Conservation (phyloP, 805 yeast species). For the Alloascoidea hylecoeti region DNA sequence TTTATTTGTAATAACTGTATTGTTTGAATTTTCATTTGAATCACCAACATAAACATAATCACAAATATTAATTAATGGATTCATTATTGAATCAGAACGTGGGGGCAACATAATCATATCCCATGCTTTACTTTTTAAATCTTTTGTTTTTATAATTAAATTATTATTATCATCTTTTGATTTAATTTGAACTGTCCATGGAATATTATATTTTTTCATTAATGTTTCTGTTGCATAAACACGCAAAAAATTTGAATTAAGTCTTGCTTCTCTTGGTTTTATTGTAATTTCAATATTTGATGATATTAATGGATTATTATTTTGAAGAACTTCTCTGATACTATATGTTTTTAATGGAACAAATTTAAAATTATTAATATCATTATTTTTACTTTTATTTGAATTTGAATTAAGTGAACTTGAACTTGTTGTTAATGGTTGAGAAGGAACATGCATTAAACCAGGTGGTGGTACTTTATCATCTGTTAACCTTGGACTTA, state of each 20-base stretch:
- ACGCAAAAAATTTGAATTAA: background rate
- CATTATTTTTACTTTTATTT: too few species aligned
- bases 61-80: background rate
- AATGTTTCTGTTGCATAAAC: background rate
- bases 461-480: background rate
- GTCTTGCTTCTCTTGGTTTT: background rate
- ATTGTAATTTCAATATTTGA: background rate
- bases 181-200: background rate
- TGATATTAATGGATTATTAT: background rate
- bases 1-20: too few species aligned
- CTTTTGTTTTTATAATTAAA: too few species aligned
- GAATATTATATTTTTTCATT: background rate
- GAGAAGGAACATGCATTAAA: background rate
- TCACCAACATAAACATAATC: background rate
- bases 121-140: background rate
- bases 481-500: background rate
- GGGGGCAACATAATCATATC: slow-evolving; percentile 1
- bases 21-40: background rate
- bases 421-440: background rate
- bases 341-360: background rate
- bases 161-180: too few species aligned
- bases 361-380: too few species aligned
- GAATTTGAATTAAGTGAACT: background rate
- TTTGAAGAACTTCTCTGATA: background rate
- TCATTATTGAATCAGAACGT: background rate